These are phyloP conservation scores for Schizochytrium sp. DNA, from an alignment of 108 stramenopile species.

Conservation along the genomic window DNA sequence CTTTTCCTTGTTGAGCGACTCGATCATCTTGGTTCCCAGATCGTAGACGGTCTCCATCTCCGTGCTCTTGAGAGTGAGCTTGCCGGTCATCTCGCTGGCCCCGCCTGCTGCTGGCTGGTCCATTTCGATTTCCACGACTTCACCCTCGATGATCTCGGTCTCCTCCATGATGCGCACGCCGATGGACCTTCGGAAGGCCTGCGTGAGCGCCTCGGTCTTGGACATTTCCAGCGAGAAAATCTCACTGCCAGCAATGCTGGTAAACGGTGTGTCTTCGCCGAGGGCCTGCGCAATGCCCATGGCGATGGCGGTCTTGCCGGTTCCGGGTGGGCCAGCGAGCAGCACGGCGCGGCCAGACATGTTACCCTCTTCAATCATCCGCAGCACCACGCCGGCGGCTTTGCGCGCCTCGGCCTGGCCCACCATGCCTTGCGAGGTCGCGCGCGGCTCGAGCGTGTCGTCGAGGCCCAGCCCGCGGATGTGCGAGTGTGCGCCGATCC, in stretches of 20 bases:
- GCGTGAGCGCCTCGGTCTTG: conserved; percentile 99
- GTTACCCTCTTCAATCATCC: conserved; percentile 57
- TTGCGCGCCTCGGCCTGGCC: conserved; percentile 54
- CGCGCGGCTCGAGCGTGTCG: conserved; percentile 80
- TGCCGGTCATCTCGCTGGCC: conserved; percentile 71
- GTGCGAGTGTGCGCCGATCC: conserved; percentile 96
- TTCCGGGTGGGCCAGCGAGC: conserved; percentile 77
- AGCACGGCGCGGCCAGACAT: conserved; percentile 82
- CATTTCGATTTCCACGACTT: conserved; percentile 98
- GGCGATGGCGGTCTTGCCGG: conserved; percentile 73
- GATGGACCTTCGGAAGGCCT: conserved; percentile 84
- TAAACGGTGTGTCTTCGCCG: conserved; percentile 90
- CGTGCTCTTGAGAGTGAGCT: conserved; percentile 91
- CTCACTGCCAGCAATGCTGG: conserved; percentile 85
- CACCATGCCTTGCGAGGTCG: conserved; percentile 80
- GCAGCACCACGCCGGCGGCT: conserved; percentile 71
- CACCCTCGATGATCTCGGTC: conserved; percentile 97
- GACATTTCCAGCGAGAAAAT: conserved; percentile 94
- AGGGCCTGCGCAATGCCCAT: conserved; percentile 80
- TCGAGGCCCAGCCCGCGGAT: conserved; percentile 94
- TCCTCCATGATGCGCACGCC: conserved; percentile 95
- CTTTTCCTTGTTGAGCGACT: conserved; percentile 86
- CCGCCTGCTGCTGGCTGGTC: conserved; percentile 49
- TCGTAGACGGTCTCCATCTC: conserved; percentile 99
- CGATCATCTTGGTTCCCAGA: conserved; percentile 99